phyloP scores from a whole-genome alignment of 495 filamentous ascomycete genomes.

The Cercophora newfieldiana region DNA sequence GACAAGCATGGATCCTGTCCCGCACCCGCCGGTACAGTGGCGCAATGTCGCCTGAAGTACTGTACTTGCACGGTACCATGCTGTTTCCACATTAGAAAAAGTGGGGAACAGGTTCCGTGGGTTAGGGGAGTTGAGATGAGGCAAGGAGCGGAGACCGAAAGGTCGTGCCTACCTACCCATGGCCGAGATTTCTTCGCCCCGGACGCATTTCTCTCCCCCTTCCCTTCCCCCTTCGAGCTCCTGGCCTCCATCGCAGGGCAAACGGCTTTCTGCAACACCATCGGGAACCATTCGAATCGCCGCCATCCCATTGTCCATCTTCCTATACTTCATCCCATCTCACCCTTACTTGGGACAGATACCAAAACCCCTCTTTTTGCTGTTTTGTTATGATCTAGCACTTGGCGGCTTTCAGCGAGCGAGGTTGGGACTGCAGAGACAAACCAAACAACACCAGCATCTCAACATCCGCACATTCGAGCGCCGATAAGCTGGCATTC shows the following conservation, averaged over 20 bases:
- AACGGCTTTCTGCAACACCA: not conserved
- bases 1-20: slow-evolving; percentile 18
- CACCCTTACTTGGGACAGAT: not conserved
- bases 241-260: slow-evolving; percentile 16
- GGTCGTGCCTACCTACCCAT: slow-evolving; percentile 18
- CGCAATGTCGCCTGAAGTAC: slow-evolving; percentile 10
- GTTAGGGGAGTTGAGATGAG: slow-evolving; percentile 24
- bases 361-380: not conserved
- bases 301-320: not conserved
- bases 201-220: slow-evolving; percentile 29
- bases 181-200: slow-evolving; percentile 32
- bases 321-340: slow-evolving; percentile 1
- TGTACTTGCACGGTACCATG: slow-evolving; percentile 6
- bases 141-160: slow-evolving; percentile 6
- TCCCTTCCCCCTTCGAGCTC: slow-evolving; percentile 28
- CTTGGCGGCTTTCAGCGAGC: not conserved
- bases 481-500: no score
- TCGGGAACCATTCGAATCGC: not conserved
- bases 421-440: slow-evolving; percentile 1
- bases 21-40: slow-evolving; percentile 17
- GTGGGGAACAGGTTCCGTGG: slow-evolving; percentile 12
- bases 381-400: slow-evolving; percentile 4
- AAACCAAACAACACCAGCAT: not conserved
- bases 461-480: no score
- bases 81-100: slow-evolving; percentile 2